Base-by-base conservation (phyloP, 306 rosid species). In the Cajanus cajan region DNA sequence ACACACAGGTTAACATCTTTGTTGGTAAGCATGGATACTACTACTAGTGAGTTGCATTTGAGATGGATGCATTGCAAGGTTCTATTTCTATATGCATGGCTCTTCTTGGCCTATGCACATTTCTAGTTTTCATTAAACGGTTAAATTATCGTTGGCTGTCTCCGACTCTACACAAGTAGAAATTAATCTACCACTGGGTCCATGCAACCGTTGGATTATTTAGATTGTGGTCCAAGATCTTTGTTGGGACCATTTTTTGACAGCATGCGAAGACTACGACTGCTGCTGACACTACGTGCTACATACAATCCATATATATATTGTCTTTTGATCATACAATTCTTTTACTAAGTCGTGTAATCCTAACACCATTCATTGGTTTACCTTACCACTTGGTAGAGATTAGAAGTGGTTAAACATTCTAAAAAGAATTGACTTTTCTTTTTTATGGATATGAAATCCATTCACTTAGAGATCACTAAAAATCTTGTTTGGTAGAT, bases 161-260 rank as follows among this genome's bases (percentile, higher is more conserved):
- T 68, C 4, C 16, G 22, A 25, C 7, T 78, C 61, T 43, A 67
- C 68, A 74, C 8, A 64, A 41, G 66, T 61, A 34, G 68, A 79
- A 66, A 76, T n/a, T n/a, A n/a, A n/a, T 78, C 74, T 59, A 66
- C 71, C 7, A 28, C 15, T 36, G 63, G 50, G 31, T 28, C 31
- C 31, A 28, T 28, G 31, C 1, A 28, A 3, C 31, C 1, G 31
- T 28, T 28, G 85, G 83, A 82, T 85, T 65, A 52, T 51, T 75
- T 47, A 69, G 78, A 31, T 10, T 14, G 79, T 82, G 85, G 90
- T 76, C 90, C 86, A 67, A 11, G 14, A 69, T 75, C 37, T 45
- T 13, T 16, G 52, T 64, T 37, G 41, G 88, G 90, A 84, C 86
- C 90, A 84, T 79, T 52, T 52, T 61, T 66, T 59, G 43, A 79